Conservation (phyloP, 495 filamentous ascomycete genomes). For the Lasiosphaeris hirsuta region DNA sequence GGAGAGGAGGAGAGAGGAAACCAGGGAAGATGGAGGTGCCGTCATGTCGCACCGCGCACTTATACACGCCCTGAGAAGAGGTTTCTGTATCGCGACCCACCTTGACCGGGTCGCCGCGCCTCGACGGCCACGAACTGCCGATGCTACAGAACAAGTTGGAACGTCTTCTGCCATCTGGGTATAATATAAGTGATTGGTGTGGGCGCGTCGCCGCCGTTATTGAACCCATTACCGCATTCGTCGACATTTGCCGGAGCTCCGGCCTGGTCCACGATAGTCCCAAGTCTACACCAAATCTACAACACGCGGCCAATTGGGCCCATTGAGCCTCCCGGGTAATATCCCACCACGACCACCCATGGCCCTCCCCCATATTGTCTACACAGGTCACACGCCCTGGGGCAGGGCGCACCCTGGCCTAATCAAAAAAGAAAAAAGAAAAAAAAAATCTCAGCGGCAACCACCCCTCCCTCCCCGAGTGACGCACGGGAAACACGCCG, state of each 20-base stretch:
- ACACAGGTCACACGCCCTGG: conserved; percentile 16
- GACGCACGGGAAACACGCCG: background rate
- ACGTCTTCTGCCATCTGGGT: conserved; percentile 35
- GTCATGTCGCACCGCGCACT: conserved; percentile 13
- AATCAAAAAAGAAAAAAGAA: background rate
- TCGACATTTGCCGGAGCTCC: conserved; percentile 40
- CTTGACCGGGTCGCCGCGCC: conserved; percentile 16
- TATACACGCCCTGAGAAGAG: background rate
- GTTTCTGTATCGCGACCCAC: background rate
- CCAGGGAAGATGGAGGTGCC: background rate
- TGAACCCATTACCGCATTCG: conserved; percentile 37
- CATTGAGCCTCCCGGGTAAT: conserved; percentile 27
- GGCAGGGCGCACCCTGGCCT: background rate
- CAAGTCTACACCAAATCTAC: too few species aligned
- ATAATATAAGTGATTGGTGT: conserved; percentile 38
- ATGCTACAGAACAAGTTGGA: conserved; percentile 38
- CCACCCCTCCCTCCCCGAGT: too few species aligned
- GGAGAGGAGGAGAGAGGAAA: background rate
- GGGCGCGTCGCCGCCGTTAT: conserved; percentile 30
- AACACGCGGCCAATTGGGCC: too few species aligned
- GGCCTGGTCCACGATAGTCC: too few species aligned
- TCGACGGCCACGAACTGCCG: conserved; percentile 33
- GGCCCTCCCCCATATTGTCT: conserved; percentile 4
- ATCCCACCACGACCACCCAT: conserved; percentile 8
- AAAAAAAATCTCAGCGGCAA: too few species aligned